Percentiles rank a stretch among this genome's conserved stretches.
These are phyloP conservation scores for Cladochytrium tenue DNA, from an alignment of 371 early-diverging fungal species.

Conservation along the genomic window DNA sequence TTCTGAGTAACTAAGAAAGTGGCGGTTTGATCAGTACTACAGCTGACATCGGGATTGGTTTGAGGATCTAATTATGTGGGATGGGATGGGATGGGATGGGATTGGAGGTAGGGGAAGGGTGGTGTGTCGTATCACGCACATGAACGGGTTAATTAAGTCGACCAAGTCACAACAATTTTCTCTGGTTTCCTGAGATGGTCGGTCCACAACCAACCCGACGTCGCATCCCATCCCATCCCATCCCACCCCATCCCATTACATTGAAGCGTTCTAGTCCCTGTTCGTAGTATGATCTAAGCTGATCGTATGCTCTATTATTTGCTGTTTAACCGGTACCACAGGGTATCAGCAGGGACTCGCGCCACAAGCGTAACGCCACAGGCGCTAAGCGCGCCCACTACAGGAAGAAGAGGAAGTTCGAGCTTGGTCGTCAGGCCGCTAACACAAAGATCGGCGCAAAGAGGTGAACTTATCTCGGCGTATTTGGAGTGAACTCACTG, in stretches of 20 bases:
- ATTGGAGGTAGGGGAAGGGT: not conserved
- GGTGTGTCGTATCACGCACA: not conserved
- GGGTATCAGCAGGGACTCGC: conserved; percentile 95
- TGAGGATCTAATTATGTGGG: not conserved
- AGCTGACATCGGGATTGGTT: not conserved
- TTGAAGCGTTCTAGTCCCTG: not conserved
- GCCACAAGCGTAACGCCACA: conserved; percentile 97
- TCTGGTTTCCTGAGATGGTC: not conserved
- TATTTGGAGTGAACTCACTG: not conserved
- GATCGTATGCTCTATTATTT: not conserved
- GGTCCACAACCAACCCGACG: not conserved
- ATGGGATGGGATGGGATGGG: conserved; percentile 1
- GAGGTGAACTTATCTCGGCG: conserved; percentile 28
- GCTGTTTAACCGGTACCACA: not conserved
- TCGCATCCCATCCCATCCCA: conserved; percentile 1
- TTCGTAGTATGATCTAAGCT: not conserved
- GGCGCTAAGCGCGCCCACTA: conserved; percentile 98
- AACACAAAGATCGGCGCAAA: conserved; percentile 96
- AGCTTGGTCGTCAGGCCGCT: conserved; percentile 97
- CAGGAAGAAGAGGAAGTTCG: conserved; percentile 99
- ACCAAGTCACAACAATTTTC: too few relatives aligned
- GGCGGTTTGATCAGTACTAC: not conserved
- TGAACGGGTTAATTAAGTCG: too few relatives aligned
- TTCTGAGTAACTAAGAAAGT: too few relatives aligned
- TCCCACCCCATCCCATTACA: not conserved